Percentiles rank a stretch among this genome's conserved stretches.
phyloP scores from a whole-genome alignment of 2,329 filamentous ascomycete species.

The Allantophomopsis cytisporea region DNA sequence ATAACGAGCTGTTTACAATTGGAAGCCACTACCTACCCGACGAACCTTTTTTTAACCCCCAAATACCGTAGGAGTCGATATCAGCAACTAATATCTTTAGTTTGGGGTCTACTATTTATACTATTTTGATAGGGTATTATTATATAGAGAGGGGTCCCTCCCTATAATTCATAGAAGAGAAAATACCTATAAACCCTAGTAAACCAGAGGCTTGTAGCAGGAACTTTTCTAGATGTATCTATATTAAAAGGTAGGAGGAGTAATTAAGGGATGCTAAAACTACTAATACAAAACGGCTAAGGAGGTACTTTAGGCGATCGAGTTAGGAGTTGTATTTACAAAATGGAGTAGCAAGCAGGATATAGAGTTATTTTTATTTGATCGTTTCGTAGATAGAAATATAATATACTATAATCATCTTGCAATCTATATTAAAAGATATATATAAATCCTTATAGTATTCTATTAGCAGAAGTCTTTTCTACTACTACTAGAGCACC shows the following conservation, averaged over 20 bases:
- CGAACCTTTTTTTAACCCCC: slow-evolving; percentile 12
- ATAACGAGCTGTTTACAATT: slow-evolving; percentile 16
- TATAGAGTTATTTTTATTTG: no score
- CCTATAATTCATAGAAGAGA: slow-evolving; percentile 3
- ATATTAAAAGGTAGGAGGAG: slow-evolving; percentile 1
- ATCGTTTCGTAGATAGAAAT: no score
- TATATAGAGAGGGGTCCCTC: slow-evolving; percentile 4
- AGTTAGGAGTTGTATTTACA: no score
- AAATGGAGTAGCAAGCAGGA: no score
- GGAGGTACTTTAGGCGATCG: no score
- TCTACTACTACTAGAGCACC: no score
- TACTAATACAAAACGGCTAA: slow-evolving; percentile 3
- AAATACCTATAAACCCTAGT: slow-evolving; percentile 3
- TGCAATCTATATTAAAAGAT: no score
- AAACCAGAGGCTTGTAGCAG: slow-evolving; percentile 1
- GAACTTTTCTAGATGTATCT: slow-evolving; percentile 3
- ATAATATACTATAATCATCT: no score
- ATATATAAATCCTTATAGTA: no score
- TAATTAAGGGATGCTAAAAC: slow-evolving; percentile 5
- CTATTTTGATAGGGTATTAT: slow-evolving; percentile 10
- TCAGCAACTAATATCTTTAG: slow-evolving; percentile 10
- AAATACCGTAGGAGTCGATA: slow-evolving; percentile 5
- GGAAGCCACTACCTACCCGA: slow-evolving; percentile 16
- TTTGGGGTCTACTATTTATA: slow-evolving; percentile 11
- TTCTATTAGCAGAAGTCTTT: no score